phyloP scores from a whole-genome alignment of 2,329 filamentous ascomycete species.

The Ophiostoma sp. region DNA sequence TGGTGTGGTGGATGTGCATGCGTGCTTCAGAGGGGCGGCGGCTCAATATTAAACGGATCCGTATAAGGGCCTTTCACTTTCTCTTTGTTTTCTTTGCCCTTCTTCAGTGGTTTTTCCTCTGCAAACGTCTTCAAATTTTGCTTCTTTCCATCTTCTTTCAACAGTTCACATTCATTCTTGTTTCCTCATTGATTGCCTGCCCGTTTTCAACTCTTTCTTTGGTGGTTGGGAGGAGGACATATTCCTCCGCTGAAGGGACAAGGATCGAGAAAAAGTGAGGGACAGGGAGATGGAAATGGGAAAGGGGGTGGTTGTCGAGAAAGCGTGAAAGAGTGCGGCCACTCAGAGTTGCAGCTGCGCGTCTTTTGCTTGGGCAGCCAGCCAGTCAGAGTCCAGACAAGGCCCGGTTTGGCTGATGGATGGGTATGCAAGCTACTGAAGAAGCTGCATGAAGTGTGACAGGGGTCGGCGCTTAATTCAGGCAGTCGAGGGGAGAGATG shows the following conservation, averaged over 20 bases:
- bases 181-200: not conserved
- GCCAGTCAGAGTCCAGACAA: constrained; percentile 38
- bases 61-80: not conserved
- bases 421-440: constrained; percentile 34
- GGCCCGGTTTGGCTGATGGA: constrained; percentile 36
- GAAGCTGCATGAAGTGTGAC: constrained; percentile 51
- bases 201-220: not conserved
- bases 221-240: not conserved
- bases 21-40: not conserved
- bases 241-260: not conserved
- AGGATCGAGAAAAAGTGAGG: not conserved
- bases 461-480: constrained; percentile 59
- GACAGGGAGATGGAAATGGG: not conserved
- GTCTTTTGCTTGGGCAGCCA: constrained; percentile 35
- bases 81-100: not conserved
- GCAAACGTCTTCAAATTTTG: not conserved
- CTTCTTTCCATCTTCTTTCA: not conserved
- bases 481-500: constrained; percentile 31
- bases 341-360: constrained; percentile 42
- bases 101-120: not conserved
- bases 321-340: constrained; percentile 23
- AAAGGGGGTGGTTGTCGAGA: constrained; percentile 7
- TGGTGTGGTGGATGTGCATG: not conserved
- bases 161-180: not conserved
- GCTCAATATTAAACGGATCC: not conserved